Evolutionary conservation across 768 basidiomycete species (phyloP).

Genomic region (Sutorius australiensis): DNA sequence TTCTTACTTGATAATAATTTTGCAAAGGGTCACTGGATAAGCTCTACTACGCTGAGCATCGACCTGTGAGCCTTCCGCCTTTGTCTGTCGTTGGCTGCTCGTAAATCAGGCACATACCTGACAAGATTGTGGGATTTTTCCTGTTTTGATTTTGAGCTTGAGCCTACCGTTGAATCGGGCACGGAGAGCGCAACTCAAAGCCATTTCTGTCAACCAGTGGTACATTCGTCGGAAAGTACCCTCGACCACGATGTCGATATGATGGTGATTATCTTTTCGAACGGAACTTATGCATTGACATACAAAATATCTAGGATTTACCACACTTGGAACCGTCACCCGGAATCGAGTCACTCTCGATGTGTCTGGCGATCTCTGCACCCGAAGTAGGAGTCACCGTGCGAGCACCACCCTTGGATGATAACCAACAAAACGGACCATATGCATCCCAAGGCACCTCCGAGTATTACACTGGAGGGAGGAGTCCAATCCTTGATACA

Average conservation of each 20-base stretch:
- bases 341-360: neutral
- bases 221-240: neutral
- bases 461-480: neutral
- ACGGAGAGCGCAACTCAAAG: neutral
- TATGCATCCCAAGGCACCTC: neutral
- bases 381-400: neutral
- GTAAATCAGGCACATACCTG: neutral
- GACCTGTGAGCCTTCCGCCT: conserved; percentile 17
- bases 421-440: neutral
- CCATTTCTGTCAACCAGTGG: neutral
- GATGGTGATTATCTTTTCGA: conserved; percentile 14
- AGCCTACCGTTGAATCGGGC: neutral
- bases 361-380: neutral
- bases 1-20: conserved; percentile 18
- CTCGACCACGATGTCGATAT: neutral
- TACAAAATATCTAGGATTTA: conserved; percentile 7
- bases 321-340: neutral
- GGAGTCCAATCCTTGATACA: neutral
- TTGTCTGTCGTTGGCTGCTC: neutral
- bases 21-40: conserved; percentile 16
- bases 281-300: conserved; percentile 3
- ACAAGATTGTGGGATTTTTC: conserved; percentile 25
- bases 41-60: conserved; percentile 15
- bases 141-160: conserved; percentile 20
- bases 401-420: neutral